Conservation (phyloP, 768 basidiomycete species). For the Mycena crocata region DNA sequence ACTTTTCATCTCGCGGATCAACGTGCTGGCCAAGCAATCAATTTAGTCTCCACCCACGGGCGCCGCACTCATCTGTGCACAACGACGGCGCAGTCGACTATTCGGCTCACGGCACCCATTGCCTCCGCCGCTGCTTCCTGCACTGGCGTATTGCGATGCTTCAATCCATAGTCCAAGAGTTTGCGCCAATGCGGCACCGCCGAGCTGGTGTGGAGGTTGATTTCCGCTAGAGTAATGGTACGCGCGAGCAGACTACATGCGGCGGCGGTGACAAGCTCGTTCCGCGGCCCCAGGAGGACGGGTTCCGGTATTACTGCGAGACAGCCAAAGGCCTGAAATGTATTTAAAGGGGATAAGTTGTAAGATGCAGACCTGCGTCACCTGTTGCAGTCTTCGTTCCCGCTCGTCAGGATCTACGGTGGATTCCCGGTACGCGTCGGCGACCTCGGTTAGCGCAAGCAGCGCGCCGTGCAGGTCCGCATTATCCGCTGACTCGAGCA, state of each 20-base stretch:
- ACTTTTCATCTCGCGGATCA: slow-evolving; percentile 70
- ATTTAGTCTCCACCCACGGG: slow-evolving; percentile 28
- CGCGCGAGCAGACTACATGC: slow-evolving; percentile 78
- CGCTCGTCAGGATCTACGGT: slow-evolving; percentile 42
- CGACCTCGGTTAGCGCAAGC: slow-evolving; percentile 79
- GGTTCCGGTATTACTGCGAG: slow-evolving; percentile 68
- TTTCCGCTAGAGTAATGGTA: slow-evolving; percentile 70
- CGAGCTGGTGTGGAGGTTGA: slow-evolving; percentile 52
- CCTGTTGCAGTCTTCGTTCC: slow-evolving; percentile 58
- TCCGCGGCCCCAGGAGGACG: slow-evolving; percentile 72
- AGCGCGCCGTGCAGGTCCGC: slow-evolving; percentile 86
- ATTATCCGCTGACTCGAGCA: slow-evolving; percentile 73
- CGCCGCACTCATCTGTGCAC: slow-evolving; percentile 77
- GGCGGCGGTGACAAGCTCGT: slow-evolving; percentile 77
- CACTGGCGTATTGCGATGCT: slow-evolving; percentile 69
- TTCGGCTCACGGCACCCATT: slow-evolving; percentile 74
- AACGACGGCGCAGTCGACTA: slow-evolving; percentile 71
- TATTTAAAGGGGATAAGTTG: slow-evolving; percentile 7
- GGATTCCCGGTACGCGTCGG: slow-evolving; percentile 63
- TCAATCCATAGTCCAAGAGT: slow-evolving; percentile 78
- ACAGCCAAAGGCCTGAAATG: slow-evolving; percentile 71
- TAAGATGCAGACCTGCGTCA: slow-evolving; percentile 38
- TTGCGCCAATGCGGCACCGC: slow-evolving; percentile 72
- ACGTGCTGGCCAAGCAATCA: slow-evolving; percentile 50
- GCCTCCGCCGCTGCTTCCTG: slow-evolving; percentile 84